These are phyloP conservation scores for Phytophthora litchii DNA, from an alignment of 352 stramenopile genomes.

Conservation along the genomic window DNA sequence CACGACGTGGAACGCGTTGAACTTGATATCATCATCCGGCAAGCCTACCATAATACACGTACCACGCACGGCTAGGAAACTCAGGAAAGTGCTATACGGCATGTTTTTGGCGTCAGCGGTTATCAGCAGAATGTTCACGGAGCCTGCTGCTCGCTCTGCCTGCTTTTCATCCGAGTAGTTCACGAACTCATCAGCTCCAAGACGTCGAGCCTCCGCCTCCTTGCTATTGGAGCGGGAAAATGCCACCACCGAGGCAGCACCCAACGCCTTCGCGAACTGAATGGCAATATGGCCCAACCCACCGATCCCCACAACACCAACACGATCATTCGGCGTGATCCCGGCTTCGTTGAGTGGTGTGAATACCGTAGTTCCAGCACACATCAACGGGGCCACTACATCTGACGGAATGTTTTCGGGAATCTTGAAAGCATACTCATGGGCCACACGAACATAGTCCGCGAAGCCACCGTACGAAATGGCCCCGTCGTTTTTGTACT, in stretches of 20 bases:
- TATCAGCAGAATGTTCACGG: slow-evolving; percentile 70
- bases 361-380: slow-evolving; percentile 20
- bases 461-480: slow-evolving; percentile 62
- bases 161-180: slow-evolving; percentile 35
- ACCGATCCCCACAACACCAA: slow-evolving; percentile 19
- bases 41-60: slow-evolving; percentile 58
- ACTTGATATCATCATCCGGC: slow-evolving; percentile 54
- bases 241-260: slow-evolving; percentile 53
- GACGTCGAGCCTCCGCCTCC: slow-evolving; percentile 40
- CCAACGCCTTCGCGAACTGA: slow-evolving; percentile 35
- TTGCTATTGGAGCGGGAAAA: slow-evolving; percentile 67
- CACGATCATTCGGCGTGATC: slow-evolving; percentile 11
- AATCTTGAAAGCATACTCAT: slow-evolving; percentile 65
- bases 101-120: slow-evolving; percentile 60
- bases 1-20: slow-evolving; percentile 56
- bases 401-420: slow-evolving; percentile 25
- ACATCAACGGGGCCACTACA: slow-evolving; percentile 14
- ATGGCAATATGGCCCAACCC: slow-evolving; percentile 16
- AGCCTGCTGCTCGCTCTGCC: slow-evolving; percentile 17
- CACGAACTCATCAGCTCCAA: slow-evolving; percentile 65
- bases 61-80: slow-evolving; percentile 38
- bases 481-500: slow-evolving; percentile 45
- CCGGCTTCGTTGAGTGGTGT: slow-evolving; percentile 15
- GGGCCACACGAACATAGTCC: slow-evolving; percentile 60
- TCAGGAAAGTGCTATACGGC: slow-evolving; percentile 51